Percentiles rank a stretch among this genome's conserved stretches.
Evolutionary conservation across 2,329 filamentous ascomycete species (phyloP).

Genomic region (Coleophoma crateriformis): DNA sequence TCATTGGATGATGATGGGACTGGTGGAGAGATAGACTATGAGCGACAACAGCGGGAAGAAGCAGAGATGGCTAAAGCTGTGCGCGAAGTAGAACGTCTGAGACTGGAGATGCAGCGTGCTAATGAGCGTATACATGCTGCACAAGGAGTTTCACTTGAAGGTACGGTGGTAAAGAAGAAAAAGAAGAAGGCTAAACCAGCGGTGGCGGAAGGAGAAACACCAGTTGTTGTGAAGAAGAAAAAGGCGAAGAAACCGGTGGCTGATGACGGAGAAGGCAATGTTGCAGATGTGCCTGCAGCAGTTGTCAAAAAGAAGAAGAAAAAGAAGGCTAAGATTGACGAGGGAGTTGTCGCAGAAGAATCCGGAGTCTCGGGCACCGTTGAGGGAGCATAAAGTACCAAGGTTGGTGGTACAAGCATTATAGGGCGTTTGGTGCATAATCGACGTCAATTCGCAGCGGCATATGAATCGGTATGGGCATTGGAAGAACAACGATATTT

Average conservation of each 20-base stretch:
- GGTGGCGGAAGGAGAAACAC: conserved; percentile 19
- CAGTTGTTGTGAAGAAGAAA: conserved; percentile 43
- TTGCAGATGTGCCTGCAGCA: conserved; percentile 10
- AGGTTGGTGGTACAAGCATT: background rate
- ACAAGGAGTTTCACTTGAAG: conserved; percentile 61
- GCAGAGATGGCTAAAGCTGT: conserved; percentile 85
- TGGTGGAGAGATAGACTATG: conserved; percentile 44
- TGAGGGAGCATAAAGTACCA: too few species aligned
- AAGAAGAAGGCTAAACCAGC: conserved; percentile 42
- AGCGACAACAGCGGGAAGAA: conserved; percentile 69
- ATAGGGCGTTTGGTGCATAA: too few species aligned
- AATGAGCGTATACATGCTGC: conserved; percentile 70
- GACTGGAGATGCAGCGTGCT: conserved; percentile 83
- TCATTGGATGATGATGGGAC: conserved; percentile 53
- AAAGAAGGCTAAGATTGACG: conserved; percentile 33
- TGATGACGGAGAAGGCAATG: conserved; percentile 17
- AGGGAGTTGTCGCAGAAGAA: conserved; percentile 1
- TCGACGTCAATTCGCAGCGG: too few species aligned
- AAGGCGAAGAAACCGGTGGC: conserved; percentile 31
- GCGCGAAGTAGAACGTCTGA: conserved; percentile 78
- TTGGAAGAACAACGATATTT: too few species aligned
- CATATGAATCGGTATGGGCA: too few species aligned
- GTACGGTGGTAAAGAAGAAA: conserved; percentile 56
- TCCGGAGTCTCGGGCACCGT: too few species aligned
- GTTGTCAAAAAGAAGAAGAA: conserved; percentile 38